These are phyloP conservation scores for Fagopyrum tataricum DNA, from an alignment of 148 eudicot species.

Conservation along the genomic window DNA sequence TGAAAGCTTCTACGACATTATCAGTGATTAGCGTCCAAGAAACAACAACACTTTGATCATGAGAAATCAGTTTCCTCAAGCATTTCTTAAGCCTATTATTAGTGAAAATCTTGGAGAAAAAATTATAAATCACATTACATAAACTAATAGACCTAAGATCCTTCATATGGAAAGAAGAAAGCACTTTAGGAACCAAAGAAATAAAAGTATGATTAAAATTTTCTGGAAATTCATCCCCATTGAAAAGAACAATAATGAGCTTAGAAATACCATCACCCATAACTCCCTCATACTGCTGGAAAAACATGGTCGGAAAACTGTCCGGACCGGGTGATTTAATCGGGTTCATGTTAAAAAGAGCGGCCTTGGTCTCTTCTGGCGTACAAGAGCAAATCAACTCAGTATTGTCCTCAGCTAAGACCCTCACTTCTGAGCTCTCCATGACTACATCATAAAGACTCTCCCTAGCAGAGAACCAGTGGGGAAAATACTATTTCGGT, in stretches of 20 bases:
- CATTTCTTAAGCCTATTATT: neutral
- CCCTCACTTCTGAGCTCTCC: too few relatives aligned
- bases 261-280: neutral
- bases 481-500: too few relatives aligned
- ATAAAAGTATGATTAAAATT: neutral
- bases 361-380: too few relatives aligned
- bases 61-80: neutral
- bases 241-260: neutral
- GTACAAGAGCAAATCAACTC: too few relatives aligned
- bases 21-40: neutral
- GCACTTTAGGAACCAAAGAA: neutral
- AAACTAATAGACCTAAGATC: neutral
- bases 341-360: neutral
- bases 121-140: neutral
- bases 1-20: neutral
- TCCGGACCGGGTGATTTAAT: neutral
- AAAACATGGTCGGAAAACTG: neutral
- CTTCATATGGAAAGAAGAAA: neutral
- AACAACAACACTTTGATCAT: neutral
- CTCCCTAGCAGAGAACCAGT: too few relatives aligned
- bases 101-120: neutral
- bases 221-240: neutral
- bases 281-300: neutral
- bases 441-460: too few relatives aligned
- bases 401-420: too few relatives aligned